Conservation (phyloP, 306 rosid species). For the Hippophae gyantsensis region DNA sequence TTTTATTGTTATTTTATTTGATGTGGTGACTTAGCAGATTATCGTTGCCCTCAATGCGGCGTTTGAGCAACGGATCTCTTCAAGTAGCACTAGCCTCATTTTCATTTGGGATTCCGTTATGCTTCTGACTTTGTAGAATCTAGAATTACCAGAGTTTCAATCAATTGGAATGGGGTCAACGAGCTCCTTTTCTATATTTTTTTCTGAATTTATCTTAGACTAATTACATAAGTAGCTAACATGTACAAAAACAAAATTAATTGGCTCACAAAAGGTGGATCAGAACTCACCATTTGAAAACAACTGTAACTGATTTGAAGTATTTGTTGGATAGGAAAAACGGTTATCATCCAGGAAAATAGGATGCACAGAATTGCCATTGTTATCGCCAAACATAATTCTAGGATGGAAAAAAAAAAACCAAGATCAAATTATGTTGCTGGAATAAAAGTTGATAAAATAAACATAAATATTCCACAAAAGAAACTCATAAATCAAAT, state of each 20-base stretch:
- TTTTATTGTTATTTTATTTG: no score
- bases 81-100: no score
- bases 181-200: no score
- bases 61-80: no score
- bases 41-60: no score
- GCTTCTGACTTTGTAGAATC: no score
- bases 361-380: constrained; percentile 55
- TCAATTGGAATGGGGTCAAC: no score
- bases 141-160: no score
- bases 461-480: constrained; percentile 25
- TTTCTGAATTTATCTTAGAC: not conserved
- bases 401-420: constrained; percentile 1
- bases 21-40: no score
- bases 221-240: not conserved
- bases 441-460: constrained; percentile 10
- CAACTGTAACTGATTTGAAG: constrained; percentile 70
- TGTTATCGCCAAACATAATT: constrained; percentile 75
- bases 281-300: constrained; percentile 64
- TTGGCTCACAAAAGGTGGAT: constrained; percentile 5
- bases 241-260: not conserved
- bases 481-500: constrained; percentile 2
- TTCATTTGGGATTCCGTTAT: no score
- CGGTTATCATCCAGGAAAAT: constrained; percentile 55
- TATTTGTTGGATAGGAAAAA: constrained; percentile 46
- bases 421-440: constrained; percentile 17